Percentiles rank a stretch among this genome's conserved stretches.
These are phyloP conservation scores for Tuber magnatum DNA, from an alignment of 495 filamentous ascomycete genomes.

Conservation along the genomic window DNA sequence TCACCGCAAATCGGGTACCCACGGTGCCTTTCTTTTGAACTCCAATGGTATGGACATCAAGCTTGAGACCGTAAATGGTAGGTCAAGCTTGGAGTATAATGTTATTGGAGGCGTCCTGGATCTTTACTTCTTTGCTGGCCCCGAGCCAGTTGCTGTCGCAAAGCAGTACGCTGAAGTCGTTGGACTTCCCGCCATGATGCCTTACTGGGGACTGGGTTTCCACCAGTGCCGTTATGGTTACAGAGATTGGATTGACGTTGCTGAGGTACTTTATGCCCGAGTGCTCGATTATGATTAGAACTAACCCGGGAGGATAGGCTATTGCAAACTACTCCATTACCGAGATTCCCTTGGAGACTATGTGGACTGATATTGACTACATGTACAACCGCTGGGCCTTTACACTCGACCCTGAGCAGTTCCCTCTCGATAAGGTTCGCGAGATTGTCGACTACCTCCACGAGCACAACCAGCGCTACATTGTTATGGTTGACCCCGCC, in stretches of 20 bases:
- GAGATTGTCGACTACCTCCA: conserved; percentile 66
- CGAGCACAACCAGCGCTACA: conserved; percentile 65
- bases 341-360: conserved; percentile 72
- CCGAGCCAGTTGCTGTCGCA: conserved; percentile 62
- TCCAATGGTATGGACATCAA: conserved; percentile 85
- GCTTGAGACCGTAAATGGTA: conserved; percentile 57
- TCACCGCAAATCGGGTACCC: conserved; percentile 61
- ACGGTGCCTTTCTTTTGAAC: conserved; percentile 77
- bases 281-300: too few relatives aligned
- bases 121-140: conserved; percentile 75
- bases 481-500: conserved; percentile 84
- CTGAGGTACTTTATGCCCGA: conserved; percentile 45
- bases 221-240: conserved; percentile 82
- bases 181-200: conserved; percentile 66
- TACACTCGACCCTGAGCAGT: conserved; percentile 65
- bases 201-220: conserved; percentile 78
- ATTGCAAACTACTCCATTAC: conserved; percentile 72
- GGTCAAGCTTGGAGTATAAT: conserved; percentile 80
- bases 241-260: conserved; percentile 66
- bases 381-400: conserved; percentile 61
- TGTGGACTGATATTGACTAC: conserved; percentile 87
- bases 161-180: conserved; percentile 67
- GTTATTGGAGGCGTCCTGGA: conserved; percentile 73
- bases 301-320: conserved; percentile 41
- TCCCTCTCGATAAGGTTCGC: conserved; percentile 60